These are phyloP conservation scores for Hemisphaericaspora nanyangensis DNA, from an alignment of 805 yeast genomes.

Conservation along the genomic window DNA sequence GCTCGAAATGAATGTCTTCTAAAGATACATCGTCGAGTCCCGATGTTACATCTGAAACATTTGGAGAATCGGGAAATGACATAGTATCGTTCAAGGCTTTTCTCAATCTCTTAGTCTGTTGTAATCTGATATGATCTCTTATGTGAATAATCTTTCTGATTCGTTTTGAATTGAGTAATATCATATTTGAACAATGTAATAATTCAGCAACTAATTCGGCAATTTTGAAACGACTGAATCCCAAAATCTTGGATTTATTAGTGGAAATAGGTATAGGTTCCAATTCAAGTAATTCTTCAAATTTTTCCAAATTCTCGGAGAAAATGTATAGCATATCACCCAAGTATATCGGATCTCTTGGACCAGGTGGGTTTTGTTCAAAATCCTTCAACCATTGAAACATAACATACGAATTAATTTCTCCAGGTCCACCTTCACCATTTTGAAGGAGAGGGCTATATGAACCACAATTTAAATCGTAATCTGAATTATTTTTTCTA, in stretches of 20 bases:
- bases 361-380: slow-evolving; percentile 88
- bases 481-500: slow-evolving; percentile 93
- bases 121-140: slow-evolving; percentile 61
- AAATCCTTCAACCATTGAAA: slow-evolving; percentile 43
- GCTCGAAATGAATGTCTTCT: slow-evolving; percentile 24
- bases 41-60: slow-evolving; percentile 26
- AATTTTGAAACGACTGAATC: slow-evolving; percentile 86
- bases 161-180: slow-evolving; percentile 70
- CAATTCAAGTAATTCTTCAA: slow-evolving; percentile 56
- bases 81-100: slow-evolving; percentile 32
- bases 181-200: slow-evolving; percentile 97
- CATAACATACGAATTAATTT: slow-evolving; percentile 39
- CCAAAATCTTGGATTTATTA: slow-evolving; percentile 49
- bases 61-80: slow-evolving; percentile 21
- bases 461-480: slow-evolving; percentile 83
- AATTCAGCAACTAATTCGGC: slow-evolving; percentile 92
- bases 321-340: slow-evolving; percentile 82
- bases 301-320: slow-evolving; percentile 67
- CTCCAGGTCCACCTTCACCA: slow-evolving; percentile 28
- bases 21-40: slow-evolving; percentile 35
- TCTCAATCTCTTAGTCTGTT: slow-evolving; percentile 41
- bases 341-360: slow-evolving; percentile 88
- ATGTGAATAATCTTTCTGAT: slow-evolving; percentile 66
- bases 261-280: slow-evolving; percentile 20
- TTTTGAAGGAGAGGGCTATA: slow-evolving; percentile 55